These are phyloP conservation scores for Trametes sp. DNA, from an alignment of 1,284 basidiomycete species.

Conservation along the genomic window DNA sequence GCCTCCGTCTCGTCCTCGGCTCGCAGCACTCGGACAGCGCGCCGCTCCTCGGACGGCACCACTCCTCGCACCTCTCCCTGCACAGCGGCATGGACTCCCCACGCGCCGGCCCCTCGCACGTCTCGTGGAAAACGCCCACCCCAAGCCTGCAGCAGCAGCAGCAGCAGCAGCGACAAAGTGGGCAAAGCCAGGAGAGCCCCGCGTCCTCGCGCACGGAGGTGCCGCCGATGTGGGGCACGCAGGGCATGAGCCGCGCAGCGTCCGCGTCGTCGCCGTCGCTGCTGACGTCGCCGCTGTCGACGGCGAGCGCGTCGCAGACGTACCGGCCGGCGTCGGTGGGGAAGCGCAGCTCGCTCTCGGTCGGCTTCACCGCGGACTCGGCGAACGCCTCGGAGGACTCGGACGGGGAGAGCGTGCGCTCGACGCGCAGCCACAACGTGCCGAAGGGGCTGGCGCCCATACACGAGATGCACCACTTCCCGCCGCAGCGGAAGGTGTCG, in stretches of 20 bases:
- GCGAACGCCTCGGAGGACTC: conserved; percentile 34
- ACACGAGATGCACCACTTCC: conserved; percentile 37
- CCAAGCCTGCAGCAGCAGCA: not conserved
- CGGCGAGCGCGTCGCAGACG: conserved; percentile 19
- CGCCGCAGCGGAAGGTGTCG: conserved; percentile 32
- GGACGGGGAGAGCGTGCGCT: conserved; percentile 30
- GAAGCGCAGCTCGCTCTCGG: conserved; percentile 36
- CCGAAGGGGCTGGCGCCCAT: conserved; percentile 40
- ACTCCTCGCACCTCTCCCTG: conserved; percentile 28
- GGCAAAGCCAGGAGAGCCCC: conserved; percentile 19
- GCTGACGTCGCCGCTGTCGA: conserved; percentile 20
- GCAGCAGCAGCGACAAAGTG: conserved; percentile 13
- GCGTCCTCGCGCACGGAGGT: conserved; percentile 19
- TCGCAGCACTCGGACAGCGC: conserved; percentile 25
- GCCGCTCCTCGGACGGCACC: conserved; percentile 30
- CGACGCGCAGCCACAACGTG: conserved; percentile 21
- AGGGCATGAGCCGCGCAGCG: conserved; percentile 30
- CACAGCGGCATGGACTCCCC: conserved; percentile 26
- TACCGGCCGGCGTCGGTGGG: conserved; percentile 28
- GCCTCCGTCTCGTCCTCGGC: conserved; percentile 16
- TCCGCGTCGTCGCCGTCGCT: conserved; percentile 36
- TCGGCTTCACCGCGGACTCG: conserved; percentile 29
- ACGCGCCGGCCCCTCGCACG: conserved; percentile 36
- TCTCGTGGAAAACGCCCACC: conserved; percentile 37
- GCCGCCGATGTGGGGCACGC: conserved; percentile 30